Conservation (phyloP, 495 filamentous ascomycete species). For the Antarctomyces pellizariae region DNA sequence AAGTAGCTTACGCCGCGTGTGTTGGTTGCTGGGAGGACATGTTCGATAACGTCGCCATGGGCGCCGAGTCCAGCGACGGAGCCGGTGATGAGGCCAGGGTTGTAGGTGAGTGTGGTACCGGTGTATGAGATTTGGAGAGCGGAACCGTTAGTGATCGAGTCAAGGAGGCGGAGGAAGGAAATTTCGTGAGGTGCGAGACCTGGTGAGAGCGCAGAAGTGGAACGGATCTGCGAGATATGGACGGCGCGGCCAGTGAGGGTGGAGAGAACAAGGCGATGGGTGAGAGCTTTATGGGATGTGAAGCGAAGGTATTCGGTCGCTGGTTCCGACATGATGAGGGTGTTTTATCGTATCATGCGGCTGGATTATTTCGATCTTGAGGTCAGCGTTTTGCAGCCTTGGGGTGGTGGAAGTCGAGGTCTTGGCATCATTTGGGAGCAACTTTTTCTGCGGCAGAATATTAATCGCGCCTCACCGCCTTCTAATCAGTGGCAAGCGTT, state of each 20-base stretch:
- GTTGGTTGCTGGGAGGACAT: slow-evolving; percentile 53
- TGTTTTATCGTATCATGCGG: too few species aligned
- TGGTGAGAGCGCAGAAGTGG: slow-evolving; percentile 57
- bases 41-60: slow-evolving; percentile 37
- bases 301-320: slow-evolving; percentile 33
- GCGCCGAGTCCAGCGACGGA: slow-evolving; percentile 41
- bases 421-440: too few species aligned
- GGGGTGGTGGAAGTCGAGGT: too few species aligned
- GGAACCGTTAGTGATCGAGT: slow-evolving; percentile 86
- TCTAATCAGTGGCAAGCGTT: too few species aligned
- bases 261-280: slow-evolving; percentile 66
- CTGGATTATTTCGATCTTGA: too few species aligned
- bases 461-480: too few species aligned
- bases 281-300: slow-evolving; percentile 59
- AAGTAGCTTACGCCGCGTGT: slow-evolving; percentile 76
- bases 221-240: slow-evolving; percentile 81
- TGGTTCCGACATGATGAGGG: slow-evolving; percentile 7
- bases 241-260: slow-evolving; percentile 78
- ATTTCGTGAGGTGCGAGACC: slow-evolving; percentile 84
- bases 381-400: too few species aligned
- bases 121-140: slow-evolving; percentile 86
- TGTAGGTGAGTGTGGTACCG: slow-evolving; percentile 75
- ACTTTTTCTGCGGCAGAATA: too few species aligned
- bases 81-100: slow-evolving; percentile 78
- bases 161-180: slow-evolving; percentile 85